Evolutionary conservation across 495 filamentous ascomycete species (phyloP).

Genomic region (Corynascus novoguineensis): DNA sequence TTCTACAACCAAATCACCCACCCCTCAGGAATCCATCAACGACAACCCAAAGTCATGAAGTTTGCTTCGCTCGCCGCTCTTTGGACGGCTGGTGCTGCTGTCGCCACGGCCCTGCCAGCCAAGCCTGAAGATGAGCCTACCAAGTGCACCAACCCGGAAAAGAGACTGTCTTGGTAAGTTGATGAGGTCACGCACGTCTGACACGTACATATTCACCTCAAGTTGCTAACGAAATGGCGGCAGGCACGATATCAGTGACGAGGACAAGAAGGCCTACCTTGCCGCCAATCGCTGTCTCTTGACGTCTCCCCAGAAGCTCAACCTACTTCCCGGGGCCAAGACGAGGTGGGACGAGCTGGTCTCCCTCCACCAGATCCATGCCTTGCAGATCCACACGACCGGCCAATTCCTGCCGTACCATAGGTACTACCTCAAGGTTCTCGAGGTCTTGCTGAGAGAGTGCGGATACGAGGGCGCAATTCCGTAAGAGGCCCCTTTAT

Average conservation of each 20-base stretch:
- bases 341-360: slow-evolving; percentile 1
- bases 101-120: neutral
- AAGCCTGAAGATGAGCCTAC: neutral
- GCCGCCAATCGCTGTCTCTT: neutral
- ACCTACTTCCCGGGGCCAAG: neutral
- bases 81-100: neutral
- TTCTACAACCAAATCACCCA: no score
- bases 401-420: slow-evolving; percentile 1
- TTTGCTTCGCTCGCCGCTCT: neutral
- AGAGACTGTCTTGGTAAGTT: neutral
- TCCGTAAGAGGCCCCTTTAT: neutral
- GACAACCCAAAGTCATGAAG: neutral
- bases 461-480: neutral
- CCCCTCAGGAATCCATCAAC: no score
- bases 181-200: neutral
- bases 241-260: neutral
- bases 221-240: neutral
- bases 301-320: neutral
- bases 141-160: neutral
- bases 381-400: neutral
- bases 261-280: neutral
- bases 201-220: neutral
- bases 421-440: neutral
- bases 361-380: neutral
- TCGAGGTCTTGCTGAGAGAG: neutral